phyloP scores from a whole-genome alignment of 2,329 filamentous ascomycete genomes.

The Anthostomella pinea region DNA sequence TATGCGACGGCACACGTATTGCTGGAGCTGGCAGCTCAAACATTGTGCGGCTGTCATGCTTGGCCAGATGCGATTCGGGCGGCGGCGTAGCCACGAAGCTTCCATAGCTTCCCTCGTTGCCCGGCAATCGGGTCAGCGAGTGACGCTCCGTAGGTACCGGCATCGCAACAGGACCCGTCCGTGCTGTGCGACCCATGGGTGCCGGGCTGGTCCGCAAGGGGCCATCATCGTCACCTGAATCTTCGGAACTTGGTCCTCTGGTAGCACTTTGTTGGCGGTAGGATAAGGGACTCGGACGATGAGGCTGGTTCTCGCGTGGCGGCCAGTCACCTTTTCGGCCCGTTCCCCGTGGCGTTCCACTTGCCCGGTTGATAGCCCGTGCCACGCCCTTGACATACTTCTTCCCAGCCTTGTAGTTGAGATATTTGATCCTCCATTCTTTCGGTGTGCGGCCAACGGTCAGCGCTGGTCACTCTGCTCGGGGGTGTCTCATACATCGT shows the following conservation, averaged over 20 bases:
- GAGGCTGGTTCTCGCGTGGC: slow-evolving; percentile 31
- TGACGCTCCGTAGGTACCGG: slow-evolving; percentile 36
- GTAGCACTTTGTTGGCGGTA: slow-evolving; percentile 23
- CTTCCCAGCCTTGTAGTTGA: slow-evolving; percentile 94
- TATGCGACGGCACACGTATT: slow-evolving; percentile 39
- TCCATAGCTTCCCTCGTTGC: slow-evolving; percentile 47
- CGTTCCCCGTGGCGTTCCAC: slow-evolving; percentile 45
- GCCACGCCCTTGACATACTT: slow-evolving; percentile 85
- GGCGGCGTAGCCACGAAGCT: slow-evolving; percentile 49
- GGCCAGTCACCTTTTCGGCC: slow-evolving; percentile 31
- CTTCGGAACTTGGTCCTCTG: slow-evolving; percentile 3
- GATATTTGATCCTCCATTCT: slow-evolving; percentile 92
- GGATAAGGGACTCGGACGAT: slow-evolving; percentile 27
- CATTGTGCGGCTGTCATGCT: slow-evolving; percentile 30
- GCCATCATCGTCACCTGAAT: slow-evolving; percentile 19
- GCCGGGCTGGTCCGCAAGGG: slow-evolving; percentile 27
- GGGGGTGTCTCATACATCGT: slow-evolving; percentile 1
- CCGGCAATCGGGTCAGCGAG: slow-evolving; percentile 37
- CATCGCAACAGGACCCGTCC: slow-evolving; percentile 21
- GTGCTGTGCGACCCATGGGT: slow-evolving; percentile 20
- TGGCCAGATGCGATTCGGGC: slow-evolving; percentile 16
- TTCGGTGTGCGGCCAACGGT: background rate
- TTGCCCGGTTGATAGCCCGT: slow-evolving; percentile 65
- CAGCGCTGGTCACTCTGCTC: slow-evolving; percentile 3
- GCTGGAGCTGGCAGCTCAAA: slow-evolving; percentile 57